phyloP scores from a whole-genome alignment of 2,329 filamentous ascomycete species.

The Aurifilum marmelostoma region DNA sequence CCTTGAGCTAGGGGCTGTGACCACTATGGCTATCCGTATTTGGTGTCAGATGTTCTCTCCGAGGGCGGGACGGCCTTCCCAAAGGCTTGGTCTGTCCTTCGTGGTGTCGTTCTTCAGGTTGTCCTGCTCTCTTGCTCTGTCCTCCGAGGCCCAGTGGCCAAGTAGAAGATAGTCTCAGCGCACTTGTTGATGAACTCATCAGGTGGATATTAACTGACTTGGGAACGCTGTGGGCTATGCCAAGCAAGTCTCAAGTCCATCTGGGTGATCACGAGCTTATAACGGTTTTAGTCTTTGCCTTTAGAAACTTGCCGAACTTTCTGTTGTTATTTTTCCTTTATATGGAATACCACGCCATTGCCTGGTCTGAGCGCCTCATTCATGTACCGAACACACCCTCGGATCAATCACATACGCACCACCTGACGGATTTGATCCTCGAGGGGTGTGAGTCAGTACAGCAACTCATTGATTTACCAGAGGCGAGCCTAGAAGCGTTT shows the following conservation, averaged over 20 bases:
- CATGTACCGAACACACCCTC: neutral
- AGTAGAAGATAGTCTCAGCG: too few relatives aligned
- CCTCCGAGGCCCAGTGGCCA: too few relatives aligned
- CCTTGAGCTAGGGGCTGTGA: conserved; percentile 10
- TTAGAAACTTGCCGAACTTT: conserved; percentile 10
- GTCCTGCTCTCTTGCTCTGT: conserved; percentile 1
- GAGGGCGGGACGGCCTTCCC: too few relatives aligned
- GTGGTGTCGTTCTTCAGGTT: too few relatives aligned
- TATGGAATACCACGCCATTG: neutral
- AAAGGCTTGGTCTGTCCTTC: too few relatives aligned
- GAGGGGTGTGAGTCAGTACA: conserved; percentile 1
- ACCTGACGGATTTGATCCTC: neutral
- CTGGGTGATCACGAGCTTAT: neutral
- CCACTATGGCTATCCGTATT: neutral
- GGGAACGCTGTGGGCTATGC: neutral
- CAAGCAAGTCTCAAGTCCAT: conserved; percentile 3
- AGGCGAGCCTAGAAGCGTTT: neutral
- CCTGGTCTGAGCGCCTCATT: conserved; percentile 4
- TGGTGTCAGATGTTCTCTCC: neutral
- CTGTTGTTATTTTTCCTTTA: neutral
- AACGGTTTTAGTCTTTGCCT: too few relatives aligned
- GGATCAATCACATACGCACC: too few relatives aligned
- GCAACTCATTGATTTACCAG: neutral
- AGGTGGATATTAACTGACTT: neutral
- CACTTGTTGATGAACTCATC: too few relatives aligned